Evolutionary conservation across 129 eudicot genomes (phyloP).

Genomic region (Flaveria ramosissima): DNA sequence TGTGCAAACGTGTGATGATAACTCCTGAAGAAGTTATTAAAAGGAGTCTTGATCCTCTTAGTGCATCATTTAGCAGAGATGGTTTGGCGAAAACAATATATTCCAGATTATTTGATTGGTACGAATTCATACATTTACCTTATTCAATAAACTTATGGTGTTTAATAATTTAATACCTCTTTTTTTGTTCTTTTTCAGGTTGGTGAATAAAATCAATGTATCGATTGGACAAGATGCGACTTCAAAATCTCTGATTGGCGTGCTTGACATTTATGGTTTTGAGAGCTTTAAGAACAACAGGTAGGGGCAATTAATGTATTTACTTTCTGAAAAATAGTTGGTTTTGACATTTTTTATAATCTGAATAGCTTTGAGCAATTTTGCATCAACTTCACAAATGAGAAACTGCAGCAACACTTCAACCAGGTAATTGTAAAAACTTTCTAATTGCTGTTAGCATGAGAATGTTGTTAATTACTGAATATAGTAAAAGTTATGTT

Average conservation of each 20-base stretch:
- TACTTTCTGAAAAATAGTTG: conserved; percentile 15
- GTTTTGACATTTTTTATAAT: conserved; percentile 20
- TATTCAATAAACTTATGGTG: conserved; percentile 13
- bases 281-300: conserved; percentile 97
- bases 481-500: conserved; percentile 18
- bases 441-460: conserved; percentile 14
- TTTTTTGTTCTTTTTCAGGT: conserved; percentile 48
- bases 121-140: conserved; percentile 13
- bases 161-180: neutral
- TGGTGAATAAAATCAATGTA: conserved; percentile 83
- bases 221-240: conserved; percentile 91
- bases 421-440: conserved; percentile 67
- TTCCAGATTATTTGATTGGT: conserved; percentile 95
- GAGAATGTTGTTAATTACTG: conserved; percentile 14
- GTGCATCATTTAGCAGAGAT: conserved; percentile 90
- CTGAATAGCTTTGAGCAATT: conserved; percentile 92
- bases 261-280: conserved; percentile 96
- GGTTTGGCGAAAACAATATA: conserved; percentile 96
- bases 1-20: conserved; percentile 93
- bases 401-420: conserved; percentile 98
- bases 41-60: conserved; percentile 91
- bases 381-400: conserved; percentile 95
- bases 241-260: conserved; percentile 87
- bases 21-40: conserved; percentile 99
- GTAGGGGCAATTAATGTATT: conserved; percentile 39